Conservation (phyloP, 2,329 filamentous ascomycete genomes). For the Zelopaecilomyces penicillatus region DNA sequence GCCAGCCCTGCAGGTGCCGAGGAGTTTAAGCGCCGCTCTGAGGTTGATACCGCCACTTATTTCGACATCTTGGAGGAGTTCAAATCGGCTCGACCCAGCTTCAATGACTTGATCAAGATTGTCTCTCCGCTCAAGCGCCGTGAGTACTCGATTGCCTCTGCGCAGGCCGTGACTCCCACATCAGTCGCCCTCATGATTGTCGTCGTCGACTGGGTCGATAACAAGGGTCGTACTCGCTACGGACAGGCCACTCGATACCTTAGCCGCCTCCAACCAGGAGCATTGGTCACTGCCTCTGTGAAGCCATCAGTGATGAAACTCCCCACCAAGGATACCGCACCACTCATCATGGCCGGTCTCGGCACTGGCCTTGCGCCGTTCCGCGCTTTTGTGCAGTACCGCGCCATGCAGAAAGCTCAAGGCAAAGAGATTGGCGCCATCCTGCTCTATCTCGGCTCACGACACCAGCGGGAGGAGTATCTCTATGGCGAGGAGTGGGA, state of each 20-base stretch:
- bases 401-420: slow-evolving; percentile 94
- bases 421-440: slow-evolving; percentile 92
- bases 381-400: slow-evolving; percentile 97
- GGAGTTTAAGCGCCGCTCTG: slow-evolving; percentile 86
- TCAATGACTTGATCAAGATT: slow-evolving; percentile 82
- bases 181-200: slow-evolving; percentile 95
- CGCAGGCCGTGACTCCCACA: slow-evolving; percentile 85
- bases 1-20: slow-evolving; percentile 70
- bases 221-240: slow-evolving; percentile 77
- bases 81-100: slow-evolving; percentile 75
- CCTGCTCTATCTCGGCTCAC: slow-evolving; percentile 91
- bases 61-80: slow-evolving; percentile 88
- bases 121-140: slow-evolving; percentile 88
- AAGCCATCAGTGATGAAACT: slow-evolving; percentile 99
- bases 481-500: slow-evolving; percentile 99
- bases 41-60: slow-evolving; percentile 86
- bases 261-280: slow-evolving; percentile 63
- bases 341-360: slow-evolving; percentile 98
- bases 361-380: slow-evolving; percentile 97
- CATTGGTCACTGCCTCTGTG: slow-evolving; percentile 80
- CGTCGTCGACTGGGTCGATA: slow-evolving; percentile 91
- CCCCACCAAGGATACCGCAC: slow-evolving; percentile 76
- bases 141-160: slow-evolving; percentile 98
- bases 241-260: slow-evolving; percentile 93
- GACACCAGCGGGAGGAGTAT: slow-evolving; percentile 97